These are phyloP conservation scores for Inosperma sp. DNA, from an alignment of 768 basidiomycete genomes.

Conservation along the genomic window DNA sequence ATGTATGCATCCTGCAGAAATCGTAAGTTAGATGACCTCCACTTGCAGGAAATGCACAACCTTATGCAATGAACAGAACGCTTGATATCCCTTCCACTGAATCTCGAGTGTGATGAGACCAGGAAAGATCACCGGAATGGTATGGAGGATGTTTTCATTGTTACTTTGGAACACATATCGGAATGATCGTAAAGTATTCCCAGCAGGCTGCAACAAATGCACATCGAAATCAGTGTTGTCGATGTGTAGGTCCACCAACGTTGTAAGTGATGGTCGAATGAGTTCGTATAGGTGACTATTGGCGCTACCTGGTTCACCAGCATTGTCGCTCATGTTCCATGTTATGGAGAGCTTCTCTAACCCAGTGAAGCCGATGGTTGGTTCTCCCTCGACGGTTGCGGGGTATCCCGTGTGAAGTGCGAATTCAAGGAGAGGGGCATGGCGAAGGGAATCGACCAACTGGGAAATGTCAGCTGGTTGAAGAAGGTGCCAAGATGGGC, in stretches of 20 bases:
- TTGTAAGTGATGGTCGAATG: neutral
- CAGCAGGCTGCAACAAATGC: neutral
- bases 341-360: neutral
- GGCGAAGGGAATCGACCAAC: too few species aligned
- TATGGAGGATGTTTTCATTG: slow-evolving; percentile 3
- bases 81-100: neutral
- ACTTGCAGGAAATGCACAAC: too few species aligned
- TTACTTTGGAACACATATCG: neutral
- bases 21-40: too few species aligned
- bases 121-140: slow-evolving; percentile 10
- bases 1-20: too few species aligned
- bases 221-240: neutral
- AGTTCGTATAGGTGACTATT: neutral
- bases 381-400: neutral
- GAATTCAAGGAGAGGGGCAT: too few species aligned
- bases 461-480: too few species aligned
- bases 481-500: too few species aligned
- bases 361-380: neutral
- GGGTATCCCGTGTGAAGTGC: too few species aligned
- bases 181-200: neutral
- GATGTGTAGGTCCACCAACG: neutral
- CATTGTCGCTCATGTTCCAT: neutral
- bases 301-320: neutral
- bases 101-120: slow-evolving; percentile 5
- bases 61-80: slow-evolving; percentile 8